phyloP scores from a whole-genome alignment of 345 rosid species.

The Chamaenerion angustifolium region DNA sequence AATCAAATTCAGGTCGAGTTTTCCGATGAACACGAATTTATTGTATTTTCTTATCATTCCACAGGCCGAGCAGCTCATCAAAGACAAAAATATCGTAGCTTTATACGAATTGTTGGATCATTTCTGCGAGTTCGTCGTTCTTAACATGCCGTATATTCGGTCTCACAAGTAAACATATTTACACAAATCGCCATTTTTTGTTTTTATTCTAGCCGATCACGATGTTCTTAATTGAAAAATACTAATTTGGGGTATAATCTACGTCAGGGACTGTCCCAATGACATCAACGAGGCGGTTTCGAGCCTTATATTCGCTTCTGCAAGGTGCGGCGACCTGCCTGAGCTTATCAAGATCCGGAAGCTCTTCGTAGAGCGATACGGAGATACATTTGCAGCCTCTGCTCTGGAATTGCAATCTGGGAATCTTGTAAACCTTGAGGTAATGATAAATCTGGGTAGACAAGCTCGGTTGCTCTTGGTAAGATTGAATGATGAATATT shows the following conservation, averaged over 20 bases:
- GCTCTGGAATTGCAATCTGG: constrained; percentile 50
- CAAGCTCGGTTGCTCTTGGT: not conserved
- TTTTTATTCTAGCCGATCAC: no score
- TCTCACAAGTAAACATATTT: constrained; percentile 35
- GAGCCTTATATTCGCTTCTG: constrained; percentile 66
- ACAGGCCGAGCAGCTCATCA: constrained; percentile 48
- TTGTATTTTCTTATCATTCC: not conserved
- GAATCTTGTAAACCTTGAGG: constrained; percentile 65
- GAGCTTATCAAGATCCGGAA: constrained; percentile 49
- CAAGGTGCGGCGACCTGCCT: constrained; percentile 71
- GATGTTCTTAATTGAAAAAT: no score
- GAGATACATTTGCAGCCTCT: constrained; percentile 30
- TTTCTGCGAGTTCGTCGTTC: constrained; percentile 45
- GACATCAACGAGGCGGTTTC: constrained; percentile 84
- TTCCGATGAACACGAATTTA: not conserved
- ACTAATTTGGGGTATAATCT: not conserved
- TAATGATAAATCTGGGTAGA: not conserved
- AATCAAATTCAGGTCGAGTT: no score
- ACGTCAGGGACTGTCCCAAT: constrained; percentile 49
- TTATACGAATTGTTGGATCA: constrained; percentile 42
- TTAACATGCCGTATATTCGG: constrained; percentile 41
- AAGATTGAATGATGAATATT: not conserved
- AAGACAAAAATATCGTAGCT: constrained; percentile 31
- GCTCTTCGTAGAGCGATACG: constrained; percentile 60
- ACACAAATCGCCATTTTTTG: no score